Base-by-base conservation (phyloP, 2,329 filamentous ascomycete genomes). In the Stromatinia cepivora region DNA sequence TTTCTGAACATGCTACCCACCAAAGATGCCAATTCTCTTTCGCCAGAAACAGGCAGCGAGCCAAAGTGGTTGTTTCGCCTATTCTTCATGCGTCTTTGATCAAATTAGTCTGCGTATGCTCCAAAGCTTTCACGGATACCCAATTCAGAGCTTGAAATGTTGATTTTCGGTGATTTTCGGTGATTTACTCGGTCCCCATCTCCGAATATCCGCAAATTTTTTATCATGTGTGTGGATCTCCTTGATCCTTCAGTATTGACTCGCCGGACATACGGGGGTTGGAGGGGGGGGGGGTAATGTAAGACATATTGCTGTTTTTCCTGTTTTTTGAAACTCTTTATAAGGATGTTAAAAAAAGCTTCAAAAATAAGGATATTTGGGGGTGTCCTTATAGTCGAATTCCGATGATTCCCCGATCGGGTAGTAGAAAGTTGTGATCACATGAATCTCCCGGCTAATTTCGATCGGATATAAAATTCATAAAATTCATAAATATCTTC, bases 21-120 rank as follows among this genome's bases (percentile, higher is more conserved):
- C 11, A 66, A 45, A 54, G 13, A 56, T 54, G 48, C 63, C 57
- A 57, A 45, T 66, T 5, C 6, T 66, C 61, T 8, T 39, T 64
- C n/a, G 61, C 17, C 28, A 36, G 48, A 64, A 42, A 39, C 36
- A 17, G n/a, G 31, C 13, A 52, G 28, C 52, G n/a, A 64, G n/a
- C 46, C 46, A 52, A 64, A 64, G 15, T 48, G 22, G 28, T 13
- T 46, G 20, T 58, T 66, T 59, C 39, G 48, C 45, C 22, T 59
- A 36, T 48, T 28, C 28, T 46, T 46, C 8, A 25, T 52, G 22
- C 34, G 25, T 63, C 15, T 63, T 52, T 31, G 52, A 36, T 34
- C 39, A 48, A 50, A 25, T 31, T 31, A n/a, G n/a, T 36, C 39
- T 34, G 36, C 52, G n/a, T 20, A 28, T 25, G 15, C 22, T 28